phyloP scores from a whole-genome alignment of 2,329 filamentous ascomycete species.

The Claviceps sp. region DNA sequence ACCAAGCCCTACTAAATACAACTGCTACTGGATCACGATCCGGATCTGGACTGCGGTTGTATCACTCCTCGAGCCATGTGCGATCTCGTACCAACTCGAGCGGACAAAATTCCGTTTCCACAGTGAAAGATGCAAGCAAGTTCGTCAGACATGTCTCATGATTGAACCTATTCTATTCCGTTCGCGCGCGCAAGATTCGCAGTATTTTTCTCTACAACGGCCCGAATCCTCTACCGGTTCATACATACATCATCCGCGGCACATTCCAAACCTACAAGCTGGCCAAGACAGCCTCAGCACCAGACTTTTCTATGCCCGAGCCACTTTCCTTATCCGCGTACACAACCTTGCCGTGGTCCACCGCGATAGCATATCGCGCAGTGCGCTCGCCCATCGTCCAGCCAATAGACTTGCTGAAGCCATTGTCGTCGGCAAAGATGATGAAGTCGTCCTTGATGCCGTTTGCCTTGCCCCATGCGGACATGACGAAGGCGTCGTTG shows the following conservation, averaged over 20 bases:
- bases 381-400: conserved; percentile 67
- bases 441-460: conserved; percentile 55
- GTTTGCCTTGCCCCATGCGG: conserved; percentile 83
- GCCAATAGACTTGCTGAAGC: conserved; percentile 66
- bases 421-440: conserved; percentile 60
- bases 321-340: conserved; percentile 65
- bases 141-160: neutral
- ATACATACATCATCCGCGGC: too few species aligned
- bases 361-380: conserved; percentile 63
- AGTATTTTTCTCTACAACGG: too few species aligned
- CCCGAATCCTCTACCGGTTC: neutral
- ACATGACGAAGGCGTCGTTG: conserved; percentile 83
- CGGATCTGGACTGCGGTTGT: too few species aligned
- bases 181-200: neutral
- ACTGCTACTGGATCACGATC: too few species aligned
- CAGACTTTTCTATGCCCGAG: conserved; percentile 32
- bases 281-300: conserved; percentile 39
- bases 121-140: neutral
- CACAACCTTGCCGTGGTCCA: conserved; percentile 71
- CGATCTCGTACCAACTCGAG: neutral
- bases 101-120: too few species aligned
- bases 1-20: too few species aligned
- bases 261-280: conserved; percentile 28
- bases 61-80: neutral
- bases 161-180: neutral